A percentile compares a stretch with the other conserved stretches of the same genome.
phyloP scores from a whole-genome alignment of 2,329 filamentous ascomycete genomes.

The Myriosclerotinia scirpicola region DNA sequence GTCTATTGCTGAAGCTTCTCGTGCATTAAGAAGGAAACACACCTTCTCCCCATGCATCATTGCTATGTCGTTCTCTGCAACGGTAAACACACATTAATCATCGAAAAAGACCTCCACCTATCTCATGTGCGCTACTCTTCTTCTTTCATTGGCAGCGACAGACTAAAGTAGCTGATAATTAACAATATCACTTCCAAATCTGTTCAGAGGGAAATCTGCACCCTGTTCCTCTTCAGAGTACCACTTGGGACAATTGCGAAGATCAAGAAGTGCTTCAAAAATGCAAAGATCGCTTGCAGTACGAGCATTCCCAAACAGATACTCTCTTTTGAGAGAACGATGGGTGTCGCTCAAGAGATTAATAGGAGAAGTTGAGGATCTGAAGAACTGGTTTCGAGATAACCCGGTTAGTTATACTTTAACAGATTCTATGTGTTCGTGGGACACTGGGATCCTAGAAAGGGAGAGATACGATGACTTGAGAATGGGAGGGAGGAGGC shows the following conservation, averaged over 20 bases:
- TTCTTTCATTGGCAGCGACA: slow-evolving; percentile 43
- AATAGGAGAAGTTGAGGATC: slow-evolving; percentile 35
- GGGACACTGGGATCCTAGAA: slow-evolving; percentile 61
- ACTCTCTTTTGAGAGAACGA: slow-evolving; percentile 30
- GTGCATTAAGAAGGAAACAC: slow-evolving; percentile 42
- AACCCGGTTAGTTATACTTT: slow-evolving; percentile 57
- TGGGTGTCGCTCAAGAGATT: slow-evolving; percentile 27
- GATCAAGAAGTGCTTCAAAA: slow-evolving; percentile 35
- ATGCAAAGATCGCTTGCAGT: slow-evolving; percentile 41
- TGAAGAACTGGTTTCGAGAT: slow-evolving; percentile 50
- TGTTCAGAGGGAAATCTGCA: not conserved
- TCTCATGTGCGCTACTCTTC: slow-evolving; percentile 48
- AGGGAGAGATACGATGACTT: slow-evolving; percentile 50
- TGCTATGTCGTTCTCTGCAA: slow-evolving; percentile 56
- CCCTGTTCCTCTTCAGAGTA: slow-evolving; percentile 9
- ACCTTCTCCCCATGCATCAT: slow-evolving; percentile 50
- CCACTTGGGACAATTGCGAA: not conserved
- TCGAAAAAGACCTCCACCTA: slow-evolving; percentile 56
- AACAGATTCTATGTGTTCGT: slow-evolving; percentile 58
- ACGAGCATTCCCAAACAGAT: slow-evolving; percentile 44
- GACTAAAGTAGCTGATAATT: slow-evolving; percentile 21
- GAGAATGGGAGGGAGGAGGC: slow-evolving; percentile 25
- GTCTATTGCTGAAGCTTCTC: slow-evolving; percentile 28
- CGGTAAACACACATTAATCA: slow-evolving; percentile 47
- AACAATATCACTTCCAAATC: slow-evolving; percentile 14